phyloP scores from a whole-genome alignment of 208 protist genomes.

The Crithidia sp. region DNA sequence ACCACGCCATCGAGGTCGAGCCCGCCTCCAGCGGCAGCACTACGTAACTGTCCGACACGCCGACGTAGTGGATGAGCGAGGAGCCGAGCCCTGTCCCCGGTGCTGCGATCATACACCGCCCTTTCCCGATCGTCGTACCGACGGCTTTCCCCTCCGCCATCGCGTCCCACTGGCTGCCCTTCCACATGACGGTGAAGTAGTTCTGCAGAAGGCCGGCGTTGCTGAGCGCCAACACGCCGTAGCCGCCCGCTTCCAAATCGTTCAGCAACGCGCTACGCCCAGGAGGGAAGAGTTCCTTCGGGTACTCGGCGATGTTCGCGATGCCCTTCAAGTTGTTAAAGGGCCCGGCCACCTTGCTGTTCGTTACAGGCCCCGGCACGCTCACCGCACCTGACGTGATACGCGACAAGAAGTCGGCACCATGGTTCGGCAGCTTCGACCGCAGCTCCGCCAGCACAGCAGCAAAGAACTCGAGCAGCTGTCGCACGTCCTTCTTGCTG shows the following conservation, averaged over 20 bases:
- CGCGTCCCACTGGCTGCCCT: slow-evolving; percentile 57
- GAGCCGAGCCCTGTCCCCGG: slow-evolving; percentile 72
- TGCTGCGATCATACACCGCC: slow-evolving; percentile 58
- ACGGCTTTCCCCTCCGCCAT: slow-evolving; percentile 25
- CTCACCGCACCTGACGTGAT: slow-evolving; percentile 55
- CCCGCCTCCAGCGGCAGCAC: slow-evolving; percentile 65
- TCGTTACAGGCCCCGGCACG: slow-evolving; percentile 65
- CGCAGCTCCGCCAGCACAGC: slow-evolving; percentile 42
- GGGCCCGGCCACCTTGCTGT: slow-evolving; percentile 51
- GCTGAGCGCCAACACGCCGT: slow-evolving; percentile 66
- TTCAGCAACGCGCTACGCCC: slow-evolving; percentile 66
- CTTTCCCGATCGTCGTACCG: slow-evolving; percentile 40
- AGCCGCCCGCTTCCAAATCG: slow-evolving; percentile 69
- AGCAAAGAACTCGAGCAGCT: slow-evolving; percentile 59
- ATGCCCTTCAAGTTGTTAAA: slow-evolving; percentile 78
- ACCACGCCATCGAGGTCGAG: slow-evolving; percentile 44
- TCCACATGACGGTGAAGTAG: slow-evolving; percentile 79
- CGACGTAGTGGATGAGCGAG: slow-evolving; percentile 65
- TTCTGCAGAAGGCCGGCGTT: slow-evolving; percentile 43
- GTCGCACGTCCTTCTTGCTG: slow-evolving; percentile 43
- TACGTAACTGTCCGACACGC: slow-evolving; percentile 30
- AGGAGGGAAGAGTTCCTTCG: slow-evolving; percentile 53
- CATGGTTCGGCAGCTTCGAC: slow-evolving; percentile 20
- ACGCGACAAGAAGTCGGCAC: slow-evolving; percentile 34
- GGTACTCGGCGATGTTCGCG: slow-evolving; percentile 52